phyloP scores from a whole-genome alignment of 192 early-diverging fungal species.

The Linnemannia exigua region DNA sequence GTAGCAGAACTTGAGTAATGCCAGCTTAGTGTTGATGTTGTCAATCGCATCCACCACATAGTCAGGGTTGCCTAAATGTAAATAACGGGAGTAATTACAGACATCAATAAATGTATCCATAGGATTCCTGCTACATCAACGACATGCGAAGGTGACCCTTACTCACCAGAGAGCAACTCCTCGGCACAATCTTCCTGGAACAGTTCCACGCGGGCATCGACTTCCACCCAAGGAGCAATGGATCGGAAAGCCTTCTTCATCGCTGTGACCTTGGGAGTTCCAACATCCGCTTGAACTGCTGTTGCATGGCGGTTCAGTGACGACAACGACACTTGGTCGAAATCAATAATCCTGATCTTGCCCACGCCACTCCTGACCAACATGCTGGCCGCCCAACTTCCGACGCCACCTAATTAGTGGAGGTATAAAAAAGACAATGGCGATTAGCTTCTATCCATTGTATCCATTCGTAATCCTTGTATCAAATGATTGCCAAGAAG shows the following conservation, averaged over 20 bases:
- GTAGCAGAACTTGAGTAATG: conserved; percentile 89
- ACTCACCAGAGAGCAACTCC: conserved; percentile 76
- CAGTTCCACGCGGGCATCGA: conserved; percentile 85
- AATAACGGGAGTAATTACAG: neutral
- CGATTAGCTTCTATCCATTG: no score
- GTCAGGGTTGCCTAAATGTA: conserved; percentile 66
- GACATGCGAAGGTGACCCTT: neutral
- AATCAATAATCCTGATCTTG: conserved; percentile 92
- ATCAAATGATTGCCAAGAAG: no score
- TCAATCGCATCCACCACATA: conserved; percentile 94
- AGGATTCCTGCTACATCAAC: neutral
- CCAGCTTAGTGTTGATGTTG: conserved; percentile 95
- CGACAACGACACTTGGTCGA: conserved; percentile 97
- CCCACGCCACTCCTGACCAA: conserved; percentile 90
- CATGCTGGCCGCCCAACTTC: conserved; percentile 93
- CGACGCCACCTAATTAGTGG: conserved; percentile 79
- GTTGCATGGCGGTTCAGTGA: conserved; percentile 96
- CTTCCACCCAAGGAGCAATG: conserved; percentile 82
- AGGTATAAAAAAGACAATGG: neutral
- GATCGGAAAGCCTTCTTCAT: conserved; percentile 80
- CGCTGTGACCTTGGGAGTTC: conserved; percentile 86
- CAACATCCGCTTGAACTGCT: conserved; percentile 90
- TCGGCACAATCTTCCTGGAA: conserved; percentile 80
- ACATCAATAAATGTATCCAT: neutral
- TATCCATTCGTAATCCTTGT: no score